These are phyloP conservation scores for Cunninghamia lanceolata DNA, from an alignment of 75 land plant genomes.

Conservation along the genomic window DNA sequence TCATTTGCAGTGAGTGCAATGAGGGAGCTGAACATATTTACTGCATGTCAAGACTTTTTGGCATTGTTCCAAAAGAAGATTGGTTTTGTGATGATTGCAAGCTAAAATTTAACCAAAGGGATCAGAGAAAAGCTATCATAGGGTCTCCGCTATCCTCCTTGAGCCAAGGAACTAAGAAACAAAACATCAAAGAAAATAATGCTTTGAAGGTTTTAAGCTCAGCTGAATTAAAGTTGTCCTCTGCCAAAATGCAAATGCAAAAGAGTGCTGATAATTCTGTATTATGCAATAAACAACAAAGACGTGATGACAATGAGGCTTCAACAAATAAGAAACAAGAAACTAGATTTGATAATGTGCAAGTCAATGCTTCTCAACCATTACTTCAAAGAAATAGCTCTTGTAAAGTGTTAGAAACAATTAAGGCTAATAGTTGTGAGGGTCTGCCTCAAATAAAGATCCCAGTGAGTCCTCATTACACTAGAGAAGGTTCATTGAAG, in stretches of 20 bases:
- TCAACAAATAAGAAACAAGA: conserved; percentile 18
- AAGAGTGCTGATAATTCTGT: conserved; percentile 15
- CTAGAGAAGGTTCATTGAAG: conserved; percentile 4
- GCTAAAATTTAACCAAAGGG: conserved; percentile 12
- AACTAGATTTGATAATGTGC: conserved; percentile 10
- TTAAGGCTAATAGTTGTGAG: conserved; percentile 2
- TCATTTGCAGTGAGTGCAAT: conserved; percentile 35
- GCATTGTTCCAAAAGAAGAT: conserved; percentile 19
- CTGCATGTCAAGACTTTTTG: conserved; percentile 30
- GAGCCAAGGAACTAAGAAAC: conserved; percentile 2
- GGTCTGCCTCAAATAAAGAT: neutral
- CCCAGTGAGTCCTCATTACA: neutral
- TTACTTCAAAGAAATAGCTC: neutral
- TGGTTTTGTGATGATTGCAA: conserved; percentile 37
- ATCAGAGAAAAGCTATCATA: neutral
- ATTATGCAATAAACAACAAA: conserved; percentile 11
- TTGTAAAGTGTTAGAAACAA: neutral
- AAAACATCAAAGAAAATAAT: neutral
- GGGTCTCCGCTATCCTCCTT: neutral
- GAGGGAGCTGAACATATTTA: conserved; percentile 41
- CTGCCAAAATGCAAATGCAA: conserved; percentile 13
- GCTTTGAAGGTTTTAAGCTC: neutral
- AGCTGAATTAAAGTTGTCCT: conserved; percentile 4
- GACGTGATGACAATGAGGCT: conserved; percentile 6
- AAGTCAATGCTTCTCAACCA: neutral